Evolutionary conservation across 768 basidiomycete genomes (phyloP), one percentile per base, ranked within the genome.

Genomic region (Phanerochaete sordida): DNA sequence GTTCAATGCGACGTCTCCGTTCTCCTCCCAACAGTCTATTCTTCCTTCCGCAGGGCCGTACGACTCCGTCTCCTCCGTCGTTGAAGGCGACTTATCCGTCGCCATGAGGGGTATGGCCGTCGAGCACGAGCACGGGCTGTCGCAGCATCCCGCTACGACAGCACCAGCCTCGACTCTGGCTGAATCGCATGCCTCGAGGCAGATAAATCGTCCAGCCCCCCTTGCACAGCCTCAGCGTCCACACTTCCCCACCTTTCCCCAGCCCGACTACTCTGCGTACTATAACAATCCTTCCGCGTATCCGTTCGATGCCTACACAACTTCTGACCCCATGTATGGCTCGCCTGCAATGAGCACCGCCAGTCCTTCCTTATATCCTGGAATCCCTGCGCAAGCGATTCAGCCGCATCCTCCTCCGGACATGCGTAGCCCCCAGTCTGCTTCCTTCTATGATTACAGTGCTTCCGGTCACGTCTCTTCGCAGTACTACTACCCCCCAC

Each of bases 101-200:
- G 78, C 83, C 3, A 72, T 89, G 50, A 81, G 87, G 60, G 85
- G 85, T 15, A 84, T 85, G 81, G 76, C 71, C 7, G 82, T 84
- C 21, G 84, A 82, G 65, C 84, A 85, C 45, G 84, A 84, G 53
- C 73, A 69, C 35, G 67, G 70, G 64, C 70, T 62, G 57, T 73
- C 54, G 64, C 71, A 57, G 68, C 73, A 56, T 61, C 66, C 59
- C 60, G 71, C 61, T 52, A 68, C 26, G 52, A 56, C 64, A 16
- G 31, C 60, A n/a, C 49, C 44, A 55, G 51, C 7, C 19, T 19
- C 35, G 37, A 26, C 53, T 39, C 33, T 54, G 9, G 1, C 61
- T 47, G 49, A 52, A 4, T 43, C 39, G 39, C 39, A 43, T 44
- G 54, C 55, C 53, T 43, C 55, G 59, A 50, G 48, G 72, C 26